phyloP scores from a whole-genome alignment of 495 filamentous ascomycete genomes.

The Penicillium cosmopolitanum region DNA sequence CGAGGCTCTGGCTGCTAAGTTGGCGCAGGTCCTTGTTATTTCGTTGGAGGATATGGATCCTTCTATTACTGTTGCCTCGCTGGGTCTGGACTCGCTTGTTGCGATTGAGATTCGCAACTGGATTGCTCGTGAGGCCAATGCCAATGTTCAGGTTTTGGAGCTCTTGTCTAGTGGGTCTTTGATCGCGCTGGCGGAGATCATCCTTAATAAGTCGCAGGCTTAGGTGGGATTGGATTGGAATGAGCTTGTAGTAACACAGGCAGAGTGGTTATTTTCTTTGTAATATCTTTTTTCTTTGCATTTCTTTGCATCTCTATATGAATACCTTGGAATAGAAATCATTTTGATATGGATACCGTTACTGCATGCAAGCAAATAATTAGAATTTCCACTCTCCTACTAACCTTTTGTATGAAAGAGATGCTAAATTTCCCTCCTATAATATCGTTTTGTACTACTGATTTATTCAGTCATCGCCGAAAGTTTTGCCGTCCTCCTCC shows the following conservation, averaged over 20 bases:
- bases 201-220: slow-evolving; percentile 33
- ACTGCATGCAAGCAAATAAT: not conserved
- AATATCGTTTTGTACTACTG: too few species aligned
- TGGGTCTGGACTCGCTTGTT: slow-evolving; percentile 44
- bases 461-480: too few species aligned
- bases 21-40: slow-evolving; percentile 33
- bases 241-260: not conserved
- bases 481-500: too few species aligned
- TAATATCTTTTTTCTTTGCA: not conserved
- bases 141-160: slow-evolving; percentile 41
- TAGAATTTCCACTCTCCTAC: too few species aligned
- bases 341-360: not conserved
- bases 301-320: not conserved
- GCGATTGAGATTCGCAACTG: slow-evolving; percentile 45
- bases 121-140: slow-evolving; percentile 40
- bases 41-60: slow-evolving; percentile 38
- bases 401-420: too few species aligned
- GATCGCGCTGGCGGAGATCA: slow-evolving; percentile 35
- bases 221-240: slow-evolving; percentile 2
- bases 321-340: slow-evolving; percentile 4
- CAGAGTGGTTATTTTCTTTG: not conserved
- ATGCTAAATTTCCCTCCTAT: too few species aligned
- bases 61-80: slow-evolving; percentile 28
- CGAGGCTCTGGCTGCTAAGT: slow-evolving; percentile 30
- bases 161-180: slow-evolving; percentile 34